Evolutionary conservation across 164 flowering plant genomes (phyloP).

Genomic region (Aristolochia californica): DNA sequence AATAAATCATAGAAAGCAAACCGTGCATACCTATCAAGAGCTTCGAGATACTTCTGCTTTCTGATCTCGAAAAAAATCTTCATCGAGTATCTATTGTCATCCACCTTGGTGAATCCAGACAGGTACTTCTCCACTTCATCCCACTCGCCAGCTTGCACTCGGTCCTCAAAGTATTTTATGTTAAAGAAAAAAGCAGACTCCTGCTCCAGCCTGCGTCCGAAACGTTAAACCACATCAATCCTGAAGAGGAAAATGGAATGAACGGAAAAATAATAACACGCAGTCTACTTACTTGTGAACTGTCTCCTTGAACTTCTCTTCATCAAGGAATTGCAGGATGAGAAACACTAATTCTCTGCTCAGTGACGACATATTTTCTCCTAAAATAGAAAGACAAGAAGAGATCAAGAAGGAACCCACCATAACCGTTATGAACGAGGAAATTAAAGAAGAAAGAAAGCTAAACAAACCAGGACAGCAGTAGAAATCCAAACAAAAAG

Average conservation of each 20-base stretch:
- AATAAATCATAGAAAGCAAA: background rate
- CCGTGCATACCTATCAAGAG: constrained; percentile 41
- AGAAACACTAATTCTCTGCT: constrained; percentile 92
- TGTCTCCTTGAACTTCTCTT: constrained; percentile 86
- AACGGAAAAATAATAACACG: background rate
- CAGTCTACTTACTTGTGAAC: constrained; percentile 49
- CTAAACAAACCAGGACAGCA: too few species aligned
- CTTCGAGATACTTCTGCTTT: constrained; percentile 90
- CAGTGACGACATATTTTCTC: constrained; percentile 51
- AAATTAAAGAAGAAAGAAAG: too few species aligned
- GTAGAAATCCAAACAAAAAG: too few species aligned
- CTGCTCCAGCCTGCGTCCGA: constrained; percentile 61
- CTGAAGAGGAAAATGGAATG: background rate
- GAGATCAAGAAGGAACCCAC: background rate
- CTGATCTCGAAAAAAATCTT: constrained; percentile 83
- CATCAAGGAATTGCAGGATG: constrained; percentile 85
- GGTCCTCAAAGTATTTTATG: constrained; percentile 79
- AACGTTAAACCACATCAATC: constrained; percentile 1
- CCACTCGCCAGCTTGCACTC: constrained; percentile 84
- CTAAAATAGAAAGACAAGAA: background rate
- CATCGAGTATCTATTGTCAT: constrained; percentile 77
- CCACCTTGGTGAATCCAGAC: constrained; percentile 76
- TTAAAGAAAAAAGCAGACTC: constrained; percentile 83
- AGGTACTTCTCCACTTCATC: constrained; percentile 82
- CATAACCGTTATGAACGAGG: too few species aligned